Base-by-base conservation (phyloP, 1,139 yeast genomes). In the Yamadazyma siamensis region DNA sequence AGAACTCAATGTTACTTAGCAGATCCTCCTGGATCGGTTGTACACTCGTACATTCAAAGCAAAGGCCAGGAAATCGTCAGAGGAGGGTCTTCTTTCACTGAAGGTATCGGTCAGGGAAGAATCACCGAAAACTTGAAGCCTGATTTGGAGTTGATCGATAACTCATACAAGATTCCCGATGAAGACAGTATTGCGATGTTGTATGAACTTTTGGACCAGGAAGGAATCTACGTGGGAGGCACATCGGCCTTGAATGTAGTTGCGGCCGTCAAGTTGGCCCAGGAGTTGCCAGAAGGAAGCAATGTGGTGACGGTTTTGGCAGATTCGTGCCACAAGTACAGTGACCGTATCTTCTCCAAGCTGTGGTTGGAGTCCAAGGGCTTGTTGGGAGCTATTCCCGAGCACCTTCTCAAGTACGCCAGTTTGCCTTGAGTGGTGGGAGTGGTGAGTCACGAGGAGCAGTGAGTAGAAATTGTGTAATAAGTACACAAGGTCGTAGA, bases 61-160 rank as follows among this genome's bases (percentile, higher is more conserved):
- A 75, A 76, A 11, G 87, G 88, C 13, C 63, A 76, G 47, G 66
- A 72, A 26, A 59, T 75, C 46, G 76, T 74, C 22, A 71, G 88
- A 46, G 75, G 76, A 3, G 96, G 96, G 16, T 74, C 84, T 3
- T 83, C 95, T 1, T 87, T 89, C 57, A 88, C 96, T 12, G 96
- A 88, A 60, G 96, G 96, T 23, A 86, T 88, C 59, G 96, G 96
- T 21, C 96, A 88, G 59, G 96, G 95, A 28, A 73, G 96, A 47
- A 82, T 88, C 46, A 88, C 96, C 6, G 83, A 76, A 40, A 88
- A 88, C 54, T 71, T 88, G 58, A 66, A 68, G 23, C 85, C 79
- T 22, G 95, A 86, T 41, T 59, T 87, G 20, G 80, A 71, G 12
- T 50, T 74, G 14, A 71, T 85, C 28, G 83, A 87, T 47, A 95